Conservation (phyloP, 768 basidiomycete species). For the Lyophyllum shimeji region DNA sequence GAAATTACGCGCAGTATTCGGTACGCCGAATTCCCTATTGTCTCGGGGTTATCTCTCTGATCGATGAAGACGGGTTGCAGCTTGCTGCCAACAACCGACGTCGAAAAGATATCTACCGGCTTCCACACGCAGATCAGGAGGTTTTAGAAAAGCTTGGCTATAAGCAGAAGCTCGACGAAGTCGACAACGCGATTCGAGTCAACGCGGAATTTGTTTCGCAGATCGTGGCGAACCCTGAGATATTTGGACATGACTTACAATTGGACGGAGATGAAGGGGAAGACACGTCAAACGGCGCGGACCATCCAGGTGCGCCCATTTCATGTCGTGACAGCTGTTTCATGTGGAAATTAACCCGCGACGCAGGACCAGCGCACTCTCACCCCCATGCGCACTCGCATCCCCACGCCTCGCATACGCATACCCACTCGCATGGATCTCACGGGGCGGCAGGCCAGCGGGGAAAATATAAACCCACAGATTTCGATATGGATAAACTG, state of each 20-base stretch:
- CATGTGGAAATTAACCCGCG: background rate
- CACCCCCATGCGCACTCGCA: constrained; percentile 19
- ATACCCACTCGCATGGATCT: constrained; percentile 33
- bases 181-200: constrained; percentile 76
- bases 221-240: constrained; percentile 78
- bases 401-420: constrained; percentile 25
- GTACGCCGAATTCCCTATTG: constrained; percentile 36
- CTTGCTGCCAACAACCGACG: constrained; percentile 59
- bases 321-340: background rate
- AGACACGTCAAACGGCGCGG: constrained; percentile 2
- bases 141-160: constrained; percentile 72
- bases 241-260: constrained; percentile 62
- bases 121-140: constrained; percentile 68
- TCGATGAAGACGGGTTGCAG: constrained; percentile 25
- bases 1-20: constrained; percentile 73
- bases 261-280: constrained; percentile 25
- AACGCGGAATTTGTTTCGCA: constrained; percentile 78
- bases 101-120: constrained; percentile 72
- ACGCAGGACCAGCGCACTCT: background rate
- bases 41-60: background rate
- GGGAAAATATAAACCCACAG: constrained; percentile 50
- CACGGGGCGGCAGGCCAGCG: constrained; percentile 20
- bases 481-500: constrained; percentile 87
- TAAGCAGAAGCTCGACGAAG: constrained; percentile 72
- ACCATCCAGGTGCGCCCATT: constrained; percentile 9